Base-by-base conservation (phyloP, 306 rosid species). In the Lablab purpureus region DNA sequence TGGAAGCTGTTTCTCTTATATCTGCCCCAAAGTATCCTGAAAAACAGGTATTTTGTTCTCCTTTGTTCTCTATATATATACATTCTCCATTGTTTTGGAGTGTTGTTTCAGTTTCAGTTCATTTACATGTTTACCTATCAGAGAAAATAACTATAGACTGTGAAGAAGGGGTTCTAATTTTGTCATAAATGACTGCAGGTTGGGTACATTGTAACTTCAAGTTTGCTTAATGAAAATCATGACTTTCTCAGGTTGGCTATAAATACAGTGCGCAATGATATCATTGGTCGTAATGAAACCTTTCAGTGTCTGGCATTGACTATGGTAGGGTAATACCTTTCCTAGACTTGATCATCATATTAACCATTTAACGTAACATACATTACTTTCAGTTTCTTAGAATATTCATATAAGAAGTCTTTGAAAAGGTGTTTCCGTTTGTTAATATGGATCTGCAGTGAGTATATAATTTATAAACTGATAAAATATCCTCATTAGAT, bases 1-100 rank as follows among this genome's bases (percentile, higher is more conserved):
- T 93, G 99, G 99, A 96, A 82, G 97, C 99, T 13, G 99, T 96
- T 65, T 96, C 99, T 77, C 90, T 96, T 80, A 96, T 96, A 88
- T 96, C 99, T 82, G 99, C 99, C 37, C 99, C 99, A 32, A 96
- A 96, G 87, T 96, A 96, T 86, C 99, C 99, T 60, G 99, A 96
- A 84, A 96, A 96, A 83, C 99, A 96, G 98, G 99, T 90, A 77
- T 59, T 55, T 4, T 47, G 4, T 55, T 63, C 50, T 49, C 62
- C 58, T 45, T 54, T 34, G 56, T 54, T 7, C 23, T 62, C 23
- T 62, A 10, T 13, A 7, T 15, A 4, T 47, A 9, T 47, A 25
- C 30, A 17, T 69, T 13, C 12, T 1, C 15, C 22, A 47, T 80
- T 83, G 47, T 41, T 58, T 15, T 80, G 66, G 43, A 43, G 21